Base-by-base conservation (phyloP, 768 basidiomycete species). In the Tricholomella constricta region DNA sequence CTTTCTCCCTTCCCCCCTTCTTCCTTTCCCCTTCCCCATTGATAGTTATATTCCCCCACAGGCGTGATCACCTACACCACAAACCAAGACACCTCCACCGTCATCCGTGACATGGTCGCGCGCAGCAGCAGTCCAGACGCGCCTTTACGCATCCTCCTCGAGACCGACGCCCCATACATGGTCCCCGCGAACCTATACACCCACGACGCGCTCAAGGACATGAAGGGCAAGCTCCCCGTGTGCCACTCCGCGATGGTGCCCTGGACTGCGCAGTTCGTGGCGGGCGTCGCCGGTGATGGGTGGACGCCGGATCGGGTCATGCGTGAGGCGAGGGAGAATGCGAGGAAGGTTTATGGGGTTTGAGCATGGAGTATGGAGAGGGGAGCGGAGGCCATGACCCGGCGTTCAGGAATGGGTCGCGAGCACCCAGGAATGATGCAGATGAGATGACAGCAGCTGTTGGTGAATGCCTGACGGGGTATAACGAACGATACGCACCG, bases 81-180 rank as follows among this genome's bases (percentile, higher is more conserved):
- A 0, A 94, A 94, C 63, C 57, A 73, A 37, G 83, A 92, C 61
- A 94, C 91, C 0, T 72, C 87, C 10, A 69, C 74, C 1, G 80
- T 90, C 45, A 73, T 94, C n/a, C 80, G 78, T 2, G 73, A 79
- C 34, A 77, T 89, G 75, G 62, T 69, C 4, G 36, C 65, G 29
- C 29, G 6, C 29, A 29, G 29, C 11, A 44, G 62, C 20, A 49
- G 59, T 56, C 58, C 58, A 22, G 54, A 56, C 3, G 55, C 60
- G 10, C 66, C 68, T 3, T 66, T 78, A 2, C 76, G 81, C 35
- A 81, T 86, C 42, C 67, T 93, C 0, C 76, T 94, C 2, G 92
- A 94, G 68, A 92, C 92, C 0, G 92, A 94, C 58, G 91, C 90
- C 3, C 92, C 92, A 0, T 94, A 80, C 71, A 94, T 94, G 92